These are phyloP conservation scores for Mortierella antarctica DNA, from an alignment of 192 early-diverging fungal species.

Conservation along the genomic window DNA sequence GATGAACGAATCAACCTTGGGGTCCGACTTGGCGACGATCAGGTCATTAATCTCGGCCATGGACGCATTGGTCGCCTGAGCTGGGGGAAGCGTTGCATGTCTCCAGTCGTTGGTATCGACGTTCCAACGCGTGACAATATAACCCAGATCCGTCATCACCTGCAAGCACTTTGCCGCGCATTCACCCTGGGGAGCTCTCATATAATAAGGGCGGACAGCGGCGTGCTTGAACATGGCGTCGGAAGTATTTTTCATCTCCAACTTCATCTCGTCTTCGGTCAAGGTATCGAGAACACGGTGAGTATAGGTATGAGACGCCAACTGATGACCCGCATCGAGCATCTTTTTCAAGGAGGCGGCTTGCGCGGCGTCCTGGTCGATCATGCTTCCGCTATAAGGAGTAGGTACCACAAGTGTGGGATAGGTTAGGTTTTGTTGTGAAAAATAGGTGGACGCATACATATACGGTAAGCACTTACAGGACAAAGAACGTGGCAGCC, in stretches of 20 bases:
- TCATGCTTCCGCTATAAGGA: slow-evolving; percentile 7
- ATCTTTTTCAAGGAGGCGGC: slow-evolving; percentile 11
- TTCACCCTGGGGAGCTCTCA: slow-evolving; percentile 66
- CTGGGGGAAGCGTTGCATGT: not conserved
- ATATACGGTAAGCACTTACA: slow-evolving; percentile 37
- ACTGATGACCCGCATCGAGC: slow-evolving; percentile 64
- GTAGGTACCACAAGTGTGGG: not conserved
- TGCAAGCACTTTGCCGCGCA: slow-evolving; percentile 18
- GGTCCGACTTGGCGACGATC: slow-evolving; percentile 12
- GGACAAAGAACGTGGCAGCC: slow-evolving; percentile 72
- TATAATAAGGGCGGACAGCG: slow-evolving; percentile 63
- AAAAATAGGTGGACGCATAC: not conserved
- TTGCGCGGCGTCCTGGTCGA: not conserved
- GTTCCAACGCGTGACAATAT: slow-evolving; percentile 29
- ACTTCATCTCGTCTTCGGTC: slow-evolving; percentile 44
- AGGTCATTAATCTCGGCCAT: slow-evolving; percentile 18
- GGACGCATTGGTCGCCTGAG: not conserved
- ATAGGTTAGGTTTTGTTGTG: not conserved
- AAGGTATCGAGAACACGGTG: slow-evolving; percentile 58
- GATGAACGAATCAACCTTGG: slow-evolving; percentile 36
- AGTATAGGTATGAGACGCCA: slow-evolving; percentile 64
- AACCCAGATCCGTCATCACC: slow-evolving; percentile 21
- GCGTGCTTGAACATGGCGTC: slow-evolving; percentile 55
- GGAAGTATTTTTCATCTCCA: slow-evolving; percentile 56
- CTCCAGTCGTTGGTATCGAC: slow-evolving; percentile 48